Conservation (phyloP, 495 filamentous ascomycete species). For the Darksidea phi region DNA sequence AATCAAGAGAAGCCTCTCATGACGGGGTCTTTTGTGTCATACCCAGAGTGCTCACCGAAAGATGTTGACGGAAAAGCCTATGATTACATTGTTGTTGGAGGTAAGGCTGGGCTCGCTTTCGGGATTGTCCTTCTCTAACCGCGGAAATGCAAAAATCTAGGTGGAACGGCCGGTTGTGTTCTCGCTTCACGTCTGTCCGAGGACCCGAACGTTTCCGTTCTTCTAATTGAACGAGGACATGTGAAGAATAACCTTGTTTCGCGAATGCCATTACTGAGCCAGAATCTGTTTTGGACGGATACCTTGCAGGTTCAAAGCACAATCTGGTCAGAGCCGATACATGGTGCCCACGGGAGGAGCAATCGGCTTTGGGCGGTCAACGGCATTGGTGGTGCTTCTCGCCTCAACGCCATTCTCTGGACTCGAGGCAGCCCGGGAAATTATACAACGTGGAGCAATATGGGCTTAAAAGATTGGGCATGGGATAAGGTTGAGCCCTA, state of each 20-base stretch:
- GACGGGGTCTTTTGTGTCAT: conserved; percentile 22
- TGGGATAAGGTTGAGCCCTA: conserved; percentile 26
- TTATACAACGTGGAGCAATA: conserved; percentile 15
- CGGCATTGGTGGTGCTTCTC: conserved; percentile 23
- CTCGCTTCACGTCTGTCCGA: conserved; percentile 25
- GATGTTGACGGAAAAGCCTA: conserved; percentile 19
- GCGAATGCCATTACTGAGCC: conserved; percentile 23
- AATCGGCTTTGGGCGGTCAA: conserved; percentile 26
- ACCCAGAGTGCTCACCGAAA: conserved; percentile 15
- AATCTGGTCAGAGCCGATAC: conserved; percentile 24
- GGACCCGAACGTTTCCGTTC: conserved; percentile 17
- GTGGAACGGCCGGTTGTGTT: conserved; percentile 23
- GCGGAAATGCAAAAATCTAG: too few relatives aligned
- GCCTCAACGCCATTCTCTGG: conserved; percentile 27
- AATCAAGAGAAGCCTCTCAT: not conserved
- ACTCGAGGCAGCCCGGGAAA: conserved; percentile 26
- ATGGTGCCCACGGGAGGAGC: conserved; percentile 14
- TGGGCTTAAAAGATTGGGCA: conserved; percentile 20
- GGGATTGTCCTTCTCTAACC: not conserved
- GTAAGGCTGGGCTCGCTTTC: conserved; percentile 10
- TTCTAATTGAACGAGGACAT: conserved; percentile 24
- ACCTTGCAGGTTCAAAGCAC: conserved; percentile 24
- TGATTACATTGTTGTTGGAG: conserved; percentile 26
- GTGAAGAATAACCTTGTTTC: conserved; percentile 27
- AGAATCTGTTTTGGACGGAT: conserved; percentile 23